Percentiles rank a stretch among this genome's conserved stretches.
Conservation (phyloP, 495 filamentous ascomycete species). For the Podospora pseudoanserina region DNA sequence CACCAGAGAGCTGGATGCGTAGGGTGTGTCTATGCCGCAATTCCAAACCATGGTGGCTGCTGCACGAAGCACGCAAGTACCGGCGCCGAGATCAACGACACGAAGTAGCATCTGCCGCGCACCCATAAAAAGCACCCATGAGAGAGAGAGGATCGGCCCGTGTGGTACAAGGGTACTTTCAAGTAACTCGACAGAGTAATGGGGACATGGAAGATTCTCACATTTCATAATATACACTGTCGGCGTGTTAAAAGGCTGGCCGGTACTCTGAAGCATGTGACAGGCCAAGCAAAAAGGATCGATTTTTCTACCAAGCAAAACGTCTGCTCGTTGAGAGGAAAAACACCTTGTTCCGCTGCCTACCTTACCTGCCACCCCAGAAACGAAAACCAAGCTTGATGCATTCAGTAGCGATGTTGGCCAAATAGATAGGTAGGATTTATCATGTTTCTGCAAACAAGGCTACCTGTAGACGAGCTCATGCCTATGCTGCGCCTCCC, state of each 20-base stretch:
- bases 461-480: neutral
- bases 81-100: conserved; percentile 17
- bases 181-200: neutral
- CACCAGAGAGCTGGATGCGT: conserved; percentile 22
- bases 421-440: neutral
- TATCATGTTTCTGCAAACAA: neutral
- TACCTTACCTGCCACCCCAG: neutral
- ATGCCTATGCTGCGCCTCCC: neutral
- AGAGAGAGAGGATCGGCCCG: conserved; percentile 17
- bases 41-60: neutral
- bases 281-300: neutral
- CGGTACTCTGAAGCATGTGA: neutral
- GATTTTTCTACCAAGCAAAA: neutral
- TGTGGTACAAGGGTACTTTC: conserved; percentile 6
- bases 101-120: conserved; percentile 9
- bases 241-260: neutral
- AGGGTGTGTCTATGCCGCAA: neutral
- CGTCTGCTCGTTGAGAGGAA: neutral
- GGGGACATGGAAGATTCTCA: neutral
- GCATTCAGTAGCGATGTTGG: neutral
- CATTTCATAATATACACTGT: neutral
- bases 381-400: neutral
- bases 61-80: conserved; percentile 11
- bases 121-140: conserved; percentile 8
- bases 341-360: neutral